Conservation (phyloP, 1,139 yeast species). For the Nakaseomyces delphensis region DNA sequence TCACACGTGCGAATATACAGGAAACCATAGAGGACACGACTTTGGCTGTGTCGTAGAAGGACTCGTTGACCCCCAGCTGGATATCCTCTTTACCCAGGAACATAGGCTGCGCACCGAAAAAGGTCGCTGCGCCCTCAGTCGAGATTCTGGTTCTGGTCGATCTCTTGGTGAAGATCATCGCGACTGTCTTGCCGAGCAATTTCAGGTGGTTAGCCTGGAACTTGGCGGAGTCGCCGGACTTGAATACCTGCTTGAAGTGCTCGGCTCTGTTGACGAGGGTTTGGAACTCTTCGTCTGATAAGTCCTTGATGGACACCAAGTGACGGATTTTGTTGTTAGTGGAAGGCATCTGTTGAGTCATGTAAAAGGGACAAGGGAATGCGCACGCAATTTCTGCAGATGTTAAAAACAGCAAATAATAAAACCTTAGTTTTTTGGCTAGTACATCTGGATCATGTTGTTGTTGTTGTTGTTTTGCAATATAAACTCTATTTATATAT, state of each 20-base stretch:
- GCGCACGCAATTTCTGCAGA: no score
- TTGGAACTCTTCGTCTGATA: conserved; percentile 58
- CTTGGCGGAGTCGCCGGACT: conserved; percentile 39
- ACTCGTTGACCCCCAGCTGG: conserved; percentile 90
- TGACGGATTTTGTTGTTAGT: conserved; percentile 41
- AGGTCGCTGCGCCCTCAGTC: conserved; percentile 88
- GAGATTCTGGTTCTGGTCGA: conserved; percentile 93
- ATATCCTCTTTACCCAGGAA: conserved; percentile 93
- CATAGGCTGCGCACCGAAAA: conserved; percentile 94
- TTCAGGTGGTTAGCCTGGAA: conserved; percentile 45
- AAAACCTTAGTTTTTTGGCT: no score
- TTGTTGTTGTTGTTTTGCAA: no score
- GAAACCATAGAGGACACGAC: conserved; percentile 94
- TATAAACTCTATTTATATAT: no score
- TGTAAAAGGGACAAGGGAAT: no score
- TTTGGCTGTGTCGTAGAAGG: conserved; percentile 75
- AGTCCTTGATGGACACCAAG: conserved; percentile 68
- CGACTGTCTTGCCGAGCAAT: conserved; percentile 70
- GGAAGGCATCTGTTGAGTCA: not conserved
- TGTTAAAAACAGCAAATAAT: no score
- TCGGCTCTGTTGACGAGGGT: conserved; percentile 62
- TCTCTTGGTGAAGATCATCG: conserved; percentile 79
- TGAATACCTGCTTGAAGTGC: conserved; percentile 49
- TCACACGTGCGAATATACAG: conserved; percentile 92
- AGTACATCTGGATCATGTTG: no score